Evolutionary conservation across 345 rosid genomes (phyloP).

Genomic region (Erucastrum elatum): DNA sequence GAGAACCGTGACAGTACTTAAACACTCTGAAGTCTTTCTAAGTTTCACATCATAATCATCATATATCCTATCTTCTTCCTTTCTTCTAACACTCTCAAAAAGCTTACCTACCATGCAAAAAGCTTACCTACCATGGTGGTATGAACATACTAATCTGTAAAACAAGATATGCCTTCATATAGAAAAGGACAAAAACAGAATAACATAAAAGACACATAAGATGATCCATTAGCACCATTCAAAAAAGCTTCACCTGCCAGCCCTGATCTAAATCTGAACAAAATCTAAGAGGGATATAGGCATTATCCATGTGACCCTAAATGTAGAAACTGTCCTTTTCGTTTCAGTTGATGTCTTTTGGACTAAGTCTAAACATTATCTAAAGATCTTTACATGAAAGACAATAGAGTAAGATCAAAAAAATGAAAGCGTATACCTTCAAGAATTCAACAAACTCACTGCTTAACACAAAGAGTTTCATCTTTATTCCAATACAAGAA

Average conservation of each 20-base stretch:
- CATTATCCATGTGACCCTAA: conserved; percentile 10
- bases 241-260: conserved; percentile 8
- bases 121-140: background rate
- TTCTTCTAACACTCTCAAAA: background rate
- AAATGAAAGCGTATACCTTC: background rate
- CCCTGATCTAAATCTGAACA: conserved; percentile 8
- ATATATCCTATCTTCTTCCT: conserved; percentile 38
- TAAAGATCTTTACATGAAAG: conserved; percentile 1
- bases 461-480: conserved; percentile 22
- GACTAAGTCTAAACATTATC: background rate
- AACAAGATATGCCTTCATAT: conserved; percentile 6
- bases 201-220: conserved; percentile 5
- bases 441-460: conserved; percentile 9
- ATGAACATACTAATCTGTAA: background rate
- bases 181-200: conserved; percentile 2
- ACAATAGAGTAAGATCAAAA: conserved; percentile 8
- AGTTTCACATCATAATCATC: conserved; percentile 20
- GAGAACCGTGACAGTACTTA: conserved; percentile 64
- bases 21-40: conserved; percentile 21
- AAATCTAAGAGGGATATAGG: background rate
- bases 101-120: too few species aligned
- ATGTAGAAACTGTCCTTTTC: background rate
- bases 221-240: background rate
- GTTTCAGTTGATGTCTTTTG: background rate
- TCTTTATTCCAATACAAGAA: conserved; percentile 29